Base-by-base conservation (phyloP, 768 basidiomycete species). In the Suillus cothurnatus region DNA sequence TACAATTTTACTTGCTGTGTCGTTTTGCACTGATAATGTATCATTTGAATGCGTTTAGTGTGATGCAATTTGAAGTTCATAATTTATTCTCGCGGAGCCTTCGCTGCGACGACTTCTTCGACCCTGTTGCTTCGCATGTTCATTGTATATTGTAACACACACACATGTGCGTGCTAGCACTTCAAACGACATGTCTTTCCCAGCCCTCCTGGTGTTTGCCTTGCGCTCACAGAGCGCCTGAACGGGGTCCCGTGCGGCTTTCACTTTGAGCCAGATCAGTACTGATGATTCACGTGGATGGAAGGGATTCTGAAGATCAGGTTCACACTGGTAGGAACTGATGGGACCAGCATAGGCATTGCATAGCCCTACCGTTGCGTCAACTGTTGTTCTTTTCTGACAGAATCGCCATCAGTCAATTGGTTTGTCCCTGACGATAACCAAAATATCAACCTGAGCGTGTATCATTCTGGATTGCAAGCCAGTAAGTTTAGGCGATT, bases 241-340 rank as follows among this genome's bases (percentile, higher is more conserved):
- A 36, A 23, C 34, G 56, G 56, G 34, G n/a, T 8, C 23, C 56
- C 56, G 34, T 8, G 34, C n/a, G 34, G 34, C 34, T 21, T 57
- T 57, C 34, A 23, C 34, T 57, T 36, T 28, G 57, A 23, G 23
- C 17, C 23, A 58, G 56, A 58, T 58, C 36, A 26, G 23, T 55
- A 14, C 17, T 3, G 34, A 34, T 34, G 59, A 41, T 63, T 32
- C 39, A 59, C 38, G 58, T 21, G 58, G 6, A 6, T 59, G 26
- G 38, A 39, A 55, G 53, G 57, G 39, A 59, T 59, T 55, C 31
- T 55, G 53, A 34, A 55, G 31, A 55, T 55, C 53, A 55, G 53
- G 53, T 34, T 55, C 53, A 15, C 53, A 45, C 43, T 45, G 43
- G 43, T 4, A 55, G 53, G 34, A 53, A 31, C 53, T 55, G 53